phyloP scores from a whole-genome alignment of 495 filamentous ascomycete species.

The Cercophora newfieldiana region DNA sequence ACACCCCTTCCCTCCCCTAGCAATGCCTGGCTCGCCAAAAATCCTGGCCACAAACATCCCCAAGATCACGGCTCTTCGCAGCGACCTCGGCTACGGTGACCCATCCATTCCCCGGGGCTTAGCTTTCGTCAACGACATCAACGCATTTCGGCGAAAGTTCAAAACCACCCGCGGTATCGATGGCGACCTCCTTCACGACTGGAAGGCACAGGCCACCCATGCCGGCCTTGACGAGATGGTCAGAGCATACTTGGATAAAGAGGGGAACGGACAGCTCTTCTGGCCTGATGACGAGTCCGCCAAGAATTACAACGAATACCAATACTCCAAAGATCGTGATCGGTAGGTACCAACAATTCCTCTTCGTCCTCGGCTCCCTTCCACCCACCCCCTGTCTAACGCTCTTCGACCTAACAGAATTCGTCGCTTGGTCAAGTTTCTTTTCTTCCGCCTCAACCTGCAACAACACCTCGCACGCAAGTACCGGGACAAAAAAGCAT shows the following conservation, averaged over 20 bases:
- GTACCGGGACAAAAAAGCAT: background rate
- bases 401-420: background rate
- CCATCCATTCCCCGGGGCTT: background rate
- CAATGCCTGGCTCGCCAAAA: background rate
- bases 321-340: background rate
- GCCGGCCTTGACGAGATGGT: slow-evolving; percentile 1
- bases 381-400: background rate
- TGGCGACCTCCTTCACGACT: background rate
- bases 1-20: no score
- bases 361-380: background rate
- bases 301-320: slow-evolving; percentile 5
- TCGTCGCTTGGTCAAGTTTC: background rate
- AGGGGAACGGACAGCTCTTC: background rate
- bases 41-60: background rate
- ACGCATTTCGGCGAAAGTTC: slow-evolving; percentile 5
- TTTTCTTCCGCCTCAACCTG: slow-evolving; percentile 10
- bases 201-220: slow-evolving; percentile 1
- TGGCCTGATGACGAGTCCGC: slow-evolving; percentile 3
- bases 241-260: background rate
- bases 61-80: slow-evolving; percentile 1
- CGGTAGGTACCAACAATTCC: background rate
- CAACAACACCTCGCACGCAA: background rate
- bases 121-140: slow-evolving; percentile 2
- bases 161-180: background rate
- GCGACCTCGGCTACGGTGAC: slow-evolving; percentile 4